phyloP scores from a whole-genome alignment of 2,329 filamentous ascomycete species.

The Leptosphaerulina australis region DNA sequence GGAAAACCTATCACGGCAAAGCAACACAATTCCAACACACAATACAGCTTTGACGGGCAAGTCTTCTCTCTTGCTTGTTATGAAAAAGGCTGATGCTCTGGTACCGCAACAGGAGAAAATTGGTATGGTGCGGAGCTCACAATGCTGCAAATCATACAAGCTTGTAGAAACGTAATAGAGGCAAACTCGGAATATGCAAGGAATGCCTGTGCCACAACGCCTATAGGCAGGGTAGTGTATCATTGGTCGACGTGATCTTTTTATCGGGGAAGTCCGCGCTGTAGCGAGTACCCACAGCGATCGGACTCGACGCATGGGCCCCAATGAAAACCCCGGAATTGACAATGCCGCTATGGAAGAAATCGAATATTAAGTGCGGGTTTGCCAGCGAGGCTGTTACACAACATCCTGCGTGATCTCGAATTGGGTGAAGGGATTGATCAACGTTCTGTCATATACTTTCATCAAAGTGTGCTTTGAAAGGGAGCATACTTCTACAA shows the following conservation, averaged over 20 bases:
- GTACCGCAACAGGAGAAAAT: no score
- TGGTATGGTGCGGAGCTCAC: no score
- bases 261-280: slow-evolving; percentile 19
- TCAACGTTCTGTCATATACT: background rate
- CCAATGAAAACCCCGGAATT: slow-evolving; percentile 11
- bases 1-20: no score
- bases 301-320: slow-evolving; percentile 11
- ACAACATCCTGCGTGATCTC: background rate
- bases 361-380: background rate
- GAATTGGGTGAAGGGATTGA: background rate
- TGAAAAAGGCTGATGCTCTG: no score
- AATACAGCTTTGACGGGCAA: no score
- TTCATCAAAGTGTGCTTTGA: background rate
- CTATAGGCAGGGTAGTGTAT: slow-evolving; percentile 3
- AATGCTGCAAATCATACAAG: background rate
- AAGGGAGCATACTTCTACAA: background rate
- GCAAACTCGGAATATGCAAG: background rate
- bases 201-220: background rate
- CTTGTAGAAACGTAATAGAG: slow-evolving; percentile 8
- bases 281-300: slow-evolving; percentile 11
- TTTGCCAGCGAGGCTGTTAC: background rate
- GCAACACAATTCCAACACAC: no score
- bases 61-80: background rate
- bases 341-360: slow-evolving; percentile 7
- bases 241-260: slow-evolving; percentile 8